Evolutionary conservation across 352 stramenopile species (phyloP).

Genomic region (Globisporangium irregulare): DNA sequence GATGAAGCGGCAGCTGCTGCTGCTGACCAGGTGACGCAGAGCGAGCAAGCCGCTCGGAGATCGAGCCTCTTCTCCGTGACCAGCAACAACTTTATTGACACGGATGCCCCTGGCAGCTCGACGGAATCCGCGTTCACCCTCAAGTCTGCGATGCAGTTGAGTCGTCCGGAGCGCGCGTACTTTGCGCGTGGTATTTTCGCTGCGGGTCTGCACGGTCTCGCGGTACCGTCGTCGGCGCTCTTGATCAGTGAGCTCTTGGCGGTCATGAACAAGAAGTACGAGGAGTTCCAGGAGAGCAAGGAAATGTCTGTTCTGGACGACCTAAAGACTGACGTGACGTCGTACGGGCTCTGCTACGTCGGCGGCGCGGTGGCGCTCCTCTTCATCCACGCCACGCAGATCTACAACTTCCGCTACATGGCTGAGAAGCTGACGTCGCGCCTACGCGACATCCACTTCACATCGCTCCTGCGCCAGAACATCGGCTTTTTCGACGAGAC

Average conservation of each 20-base stretch:
- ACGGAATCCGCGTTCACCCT: neutral
- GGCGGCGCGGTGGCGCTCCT: slow-evolving; percentile 30
- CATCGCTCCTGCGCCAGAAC: slow-evolving; percentile 39
- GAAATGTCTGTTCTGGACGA: slow-evolving; percentile 21
- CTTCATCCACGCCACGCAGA: slow-evolving; percentile 22
- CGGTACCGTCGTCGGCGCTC: slow-evolving; percentile 25
- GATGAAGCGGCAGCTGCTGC: neutral
- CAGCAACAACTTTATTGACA: neutral
- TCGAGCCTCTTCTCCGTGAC: neutral
- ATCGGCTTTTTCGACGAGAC: slow-evolving; percentile 72
- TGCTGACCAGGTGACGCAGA: neutral
- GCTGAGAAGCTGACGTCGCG: slow-evolving; percentile 45
- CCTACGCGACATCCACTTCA: slow-evolving; percentile 47
- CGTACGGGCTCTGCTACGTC: slow-evolving; percentile 34
- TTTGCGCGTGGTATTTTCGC: slow-evolving; percentile 29
- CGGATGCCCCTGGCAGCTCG: slow-evolving; percentile 3
- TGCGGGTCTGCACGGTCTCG: slow-evolving; percentile 32
- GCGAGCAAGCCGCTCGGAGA: neutral
- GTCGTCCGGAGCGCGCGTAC: slow-evolving; percentile 31
- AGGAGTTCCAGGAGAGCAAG: slow-evolving; percentile 18
- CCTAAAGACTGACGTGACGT: slow-evolving; percentile 22
- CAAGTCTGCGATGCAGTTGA: slow-evolving; percentile 19
- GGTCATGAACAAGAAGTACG: slow-evolving; percentile 31
- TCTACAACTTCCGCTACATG: slow-evolving; percentile 42
- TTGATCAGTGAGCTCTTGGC: slow-evolving; percentile 23